Conservation (phyloP, 257 asterid species). For the Solanum habrochaites region DNA sequence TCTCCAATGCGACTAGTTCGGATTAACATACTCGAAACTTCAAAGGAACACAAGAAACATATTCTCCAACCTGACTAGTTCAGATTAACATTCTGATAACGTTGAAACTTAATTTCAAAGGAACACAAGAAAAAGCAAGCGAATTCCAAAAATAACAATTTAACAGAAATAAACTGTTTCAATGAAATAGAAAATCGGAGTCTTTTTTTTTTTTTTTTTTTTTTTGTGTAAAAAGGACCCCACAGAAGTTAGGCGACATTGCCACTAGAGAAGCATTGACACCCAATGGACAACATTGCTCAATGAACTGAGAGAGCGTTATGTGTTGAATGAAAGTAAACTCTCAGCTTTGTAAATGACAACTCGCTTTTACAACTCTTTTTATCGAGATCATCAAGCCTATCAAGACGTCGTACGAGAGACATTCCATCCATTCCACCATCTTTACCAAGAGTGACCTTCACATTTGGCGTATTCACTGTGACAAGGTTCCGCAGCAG, state of each 20-base stretch:
- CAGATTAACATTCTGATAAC: neutral
- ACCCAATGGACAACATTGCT: constrained; percentile 63
- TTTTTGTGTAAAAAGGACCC: neutral
- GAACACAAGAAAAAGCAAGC: neutral
- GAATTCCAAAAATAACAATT: neutral
- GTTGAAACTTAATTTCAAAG: neutral
- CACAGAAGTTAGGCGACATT: no score
- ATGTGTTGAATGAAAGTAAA: constrained; percentile 25
- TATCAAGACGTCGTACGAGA: constrained; percentile 17
- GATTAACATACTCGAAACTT: neutral
- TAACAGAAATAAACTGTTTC: neutral
- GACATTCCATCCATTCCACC: constrained; percentile 17
- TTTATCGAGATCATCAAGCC: constrained; percentile 9
- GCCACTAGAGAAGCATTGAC: constrained; percentile 7
- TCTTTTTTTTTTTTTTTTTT: neutral
- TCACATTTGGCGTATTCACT: constrained; percentile 11
- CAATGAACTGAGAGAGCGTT: constrained; percentile 35
- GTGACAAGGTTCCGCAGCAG: constrained; percentile 24
- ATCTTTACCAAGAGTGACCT: constrained; percentile 13
- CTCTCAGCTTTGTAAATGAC: constrained; percentile 11
- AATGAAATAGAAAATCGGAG: neutral
- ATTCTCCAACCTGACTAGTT: neutral
- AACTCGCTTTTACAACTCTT: constrained; percentile 11
- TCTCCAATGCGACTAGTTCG: neutral
- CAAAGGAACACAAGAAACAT: neutral